A percentile compares a stretch with the other conserved stretches of the same genome.
Evolutionary conservation across 768 basidiomycete genomes (phyloP).

Genomic region (Macrocybe gigantea): DNA sequence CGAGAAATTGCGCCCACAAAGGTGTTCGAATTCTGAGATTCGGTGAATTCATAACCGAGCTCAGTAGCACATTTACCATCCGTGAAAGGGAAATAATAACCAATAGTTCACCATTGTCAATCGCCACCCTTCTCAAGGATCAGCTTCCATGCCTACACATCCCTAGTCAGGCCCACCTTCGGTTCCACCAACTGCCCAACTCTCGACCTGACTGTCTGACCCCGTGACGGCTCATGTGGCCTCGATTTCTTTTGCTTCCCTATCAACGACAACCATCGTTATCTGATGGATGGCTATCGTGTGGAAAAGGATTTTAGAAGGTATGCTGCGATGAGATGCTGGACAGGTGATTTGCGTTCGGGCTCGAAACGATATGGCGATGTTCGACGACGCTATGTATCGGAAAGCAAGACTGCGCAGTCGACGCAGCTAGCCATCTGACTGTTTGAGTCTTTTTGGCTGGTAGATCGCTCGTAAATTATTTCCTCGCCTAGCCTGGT

Average conservation of each 20-base stretch:
- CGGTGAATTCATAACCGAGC: no score
- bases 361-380: no score
- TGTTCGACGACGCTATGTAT: no score
- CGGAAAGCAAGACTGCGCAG: no score
- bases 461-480: no score
- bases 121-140: not conserved
- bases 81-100: not conserved
- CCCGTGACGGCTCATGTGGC: conserved; percentile 8
- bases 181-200: not conserved
- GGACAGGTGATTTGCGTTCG: no score
- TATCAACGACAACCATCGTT: conserved; percentile 6
- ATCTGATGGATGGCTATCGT: conserved; percentile 9
- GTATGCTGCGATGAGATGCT: no score
- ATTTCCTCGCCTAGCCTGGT: no score
- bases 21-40: no score
- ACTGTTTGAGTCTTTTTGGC: conserved; percentile 3
- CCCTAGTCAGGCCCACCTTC: not conserved
- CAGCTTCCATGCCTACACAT: no score
- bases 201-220: not conserved
- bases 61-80: no score
- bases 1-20: no score
- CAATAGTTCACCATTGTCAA: not conserved
- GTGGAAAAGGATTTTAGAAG: not conserved
- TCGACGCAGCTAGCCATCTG: not conserved
- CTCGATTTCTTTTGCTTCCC: conserved; percentile 1